Percentiles rank a stretch among this genome's conserved stretches.
Evolutionary conservation across 805 yeast species (phyloP).

Genomic region (Candida silvatica): DNA sequence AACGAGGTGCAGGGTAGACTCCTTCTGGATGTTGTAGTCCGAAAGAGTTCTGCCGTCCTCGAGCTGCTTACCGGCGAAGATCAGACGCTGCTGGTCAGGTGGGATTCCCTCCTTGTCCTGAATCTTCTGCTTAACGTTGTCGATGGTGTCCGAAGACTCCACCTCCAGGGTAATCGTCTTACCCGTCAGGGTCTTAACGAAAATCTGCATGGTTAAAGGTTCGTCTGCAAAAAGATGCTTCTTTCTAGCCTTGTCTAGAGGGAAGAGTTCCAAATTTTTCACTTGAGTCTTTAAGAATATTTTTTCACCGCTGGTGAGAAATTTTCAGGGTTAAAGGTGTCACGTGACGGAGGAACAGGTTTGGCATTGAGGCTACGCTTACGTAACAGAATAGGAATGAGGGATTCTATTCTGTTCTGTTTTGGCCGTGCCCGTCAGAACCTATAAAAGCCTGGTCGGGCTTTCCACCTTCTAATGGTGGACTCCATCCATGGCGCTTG

Average conservation of each 20-base stretch:
- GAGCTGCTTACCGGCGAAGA: constrained; percentile 99
- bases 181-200: constrained; percentile 51
- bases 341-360: not conserved
- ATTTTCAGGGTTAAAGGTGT: too few relatives aligned
- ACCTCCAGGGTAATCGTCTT: constrained; percentile 83
- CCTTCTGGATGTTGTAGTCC: constrained; percentile 99
- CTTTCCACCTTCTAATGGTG: too few relatives aligned
- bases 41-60: constrained; percentile 99
- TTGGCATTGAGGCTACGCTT: not conserved
- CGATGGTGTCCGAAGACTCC: constrained; percentile 96
- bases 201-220: constrained; percentile 40
- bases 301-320: too few relatives aligned
- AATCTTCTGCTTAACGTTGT: constrained; percentile 92
- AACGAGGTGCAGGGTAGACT: constrained; percentile 94
- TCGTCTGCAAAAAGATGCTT: constrained; percentile 31
- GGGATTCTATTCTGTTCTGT: too few relatives aligned
- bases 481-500: too few relatives aligned
- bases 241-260: constrained; percentile 30
- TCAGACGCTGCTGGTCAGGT: constrained; percentile 99
- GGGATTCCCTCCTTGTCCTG: constrained; percentile 99
- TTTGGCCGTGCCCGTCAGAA: too few relatives aligned
- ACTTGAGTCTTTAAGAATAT: too few relatives aligned
- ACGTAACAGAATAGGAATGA: not conserved
- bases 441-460: too few relatives aligned
- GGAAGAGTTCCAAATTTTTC: too few relatives aligned